These are phyloP conservation scores for Cryptosporidium tyzzeri DNA, from an alignment of 169 alveolate species.

Conservation along the genomic window DNA sequence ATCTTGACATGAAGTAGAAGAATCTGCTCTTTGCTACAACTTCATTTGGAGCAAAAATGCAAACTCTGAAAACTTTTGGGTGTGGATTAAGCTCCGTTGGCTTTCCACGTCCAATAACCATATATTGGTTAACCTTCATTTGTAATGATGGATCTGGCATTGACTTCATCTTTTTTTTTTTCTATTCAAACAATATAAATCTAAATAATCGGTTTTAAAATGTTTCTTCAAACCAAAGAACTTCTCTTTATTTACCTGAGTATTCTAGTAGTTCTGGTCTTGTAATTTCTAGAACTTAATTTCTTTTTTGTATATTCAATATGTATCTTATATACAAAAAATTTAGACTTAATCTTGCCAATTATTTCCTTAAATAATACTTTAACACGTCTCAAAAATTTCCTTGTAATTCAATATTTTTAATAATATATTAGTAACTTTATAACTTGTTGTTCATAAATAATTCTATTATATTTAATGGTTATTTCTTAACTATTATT, in stretches of 20 bases:
- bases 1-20: constrained; percentile 97
- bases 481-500: neutral
- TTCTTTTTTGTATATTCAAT: constrained; percentile 13
- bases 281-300: constrained; percentile 4
- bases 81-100: constrained; percentile 94
- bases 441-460: neutral
- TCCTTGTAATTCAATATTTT: neutral
- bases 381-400: constrained; percentile 27
- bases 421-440: neutral
- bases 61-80: constrained; percentile 94
- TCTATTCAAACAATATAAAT: neutral
- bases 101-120: constrained; percentile 95
- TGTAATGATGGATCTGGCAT: constrained; percentile 80
- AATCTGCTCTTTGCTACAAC: constrained; percentile 97
- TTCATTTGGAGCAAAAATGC: constrained; percentile 96
- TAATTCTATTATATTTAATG: neutral
- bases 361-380: neutral
- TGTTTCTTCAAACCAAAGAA: constrained; percentile 11
- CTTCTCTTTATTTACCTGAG: constrained; percentile 29
- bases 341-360: neutral
- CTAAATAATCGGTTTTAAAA: neutral
- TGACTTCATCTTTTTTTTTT: constrained; percentile 75
- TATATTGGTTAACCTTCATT: constrained; percentile 92
- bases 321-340: constrained; percentile 4
- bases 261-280: constrained; percentile 2